These are phyloP conservation scores for Ambrosiella xylebori DNA, from an alignment of 2,329 filamentous ascomycete species.

Conservation along the genomic window DNA sequence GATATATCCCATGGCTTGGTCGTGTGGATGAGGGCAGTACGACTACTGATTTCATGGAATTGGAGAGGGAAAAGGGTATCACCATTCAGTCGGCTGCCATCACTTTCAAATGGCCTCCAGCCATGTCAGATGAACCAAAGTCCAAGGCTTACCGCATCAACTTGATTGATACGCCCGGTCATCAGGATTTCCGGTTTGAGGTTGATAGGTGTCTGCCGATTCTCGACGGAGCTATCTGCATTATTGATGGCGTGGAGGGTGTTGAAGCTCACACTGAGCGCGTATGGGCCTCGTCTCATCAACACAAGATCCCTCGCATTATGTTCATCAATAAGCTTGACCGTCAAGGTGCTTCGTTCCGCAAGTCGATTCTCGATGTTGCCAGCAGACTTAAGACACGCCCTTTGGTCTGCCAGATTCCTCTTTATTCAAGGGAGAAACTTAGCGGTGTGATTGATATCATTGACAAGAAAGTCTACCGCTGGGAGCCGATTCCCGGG, in stretches of 20 bases:
- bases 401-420: conserved; percentile 86
- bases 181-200: conserved; percentile 95
- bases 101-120: conserved; percentile 81
- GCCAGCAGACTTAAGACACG: conserved; percentile 62
- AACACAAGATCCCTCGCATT: conserved; percentile 67
- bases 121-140: conserved; percentile 1
- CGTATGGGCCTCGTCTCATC: conserved; percentile 81
- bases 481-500: conserved; percentile 36
- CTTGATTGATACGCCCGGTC: conserved; percentile 87
- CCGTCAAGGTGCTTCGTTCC: conserved; percentile 62
- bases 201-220: conserved; percentile 80
- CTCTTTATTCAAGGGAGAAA: conserved; percentile 73
- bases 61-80: conserved; percentile 51
- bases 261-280: conserved; percentile 96
- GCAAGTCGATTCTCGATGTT: conserved; percentile 70
- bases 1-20: conserved; percentile 72
- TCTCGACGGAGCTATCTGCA: conserved; percentile 79
- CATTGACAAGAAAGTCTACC: conserved; percentile 55
- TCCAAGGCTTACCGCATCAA: conserved; percentile 44
- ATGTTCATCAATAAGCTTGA: conserved; percentile 68
- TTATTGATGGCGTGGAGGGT: conserved; percentile 79
- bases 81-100: conserved; percentile 93
- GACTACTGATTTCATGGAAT: conserved; percentile 88
- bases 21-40: conserved; percentile 90
- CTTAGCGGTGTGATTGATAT: conserved; percentile 77